A percentile compares a stretch with the other conserved stretches of the same genome.
Evolutionary conservation across 192 early-diverging fungal species (phyloP).

Genomic region (Backusella parvicylindrica): DNA sequence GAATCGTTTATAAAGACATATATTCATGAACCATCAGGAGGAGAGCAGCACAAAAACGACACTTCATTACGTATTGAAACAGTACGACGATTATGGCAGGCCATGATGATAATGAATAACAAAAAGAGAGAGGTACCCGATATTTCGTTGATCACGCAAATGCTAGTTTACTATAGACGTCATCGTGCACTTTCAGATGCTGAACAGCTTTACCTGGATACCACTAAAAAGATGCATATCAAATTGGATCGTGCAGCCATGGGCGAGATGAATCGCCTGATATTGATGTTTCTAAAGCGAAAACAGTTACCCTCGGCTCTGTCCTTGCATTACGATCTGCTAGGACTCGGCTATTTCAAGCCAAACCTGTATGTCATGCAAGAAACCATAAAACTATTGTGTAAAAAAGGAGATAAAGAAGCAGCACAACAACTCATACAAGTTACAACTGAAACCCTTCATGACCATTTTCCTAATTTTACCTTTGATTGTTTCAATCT

Average conservation of each 20-base stretch:
- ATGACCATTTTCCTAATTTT: neutral
- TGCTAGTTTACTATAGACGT: neutral
- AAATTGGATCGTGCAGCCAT: neutral
- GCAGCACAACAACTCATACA: neutral
- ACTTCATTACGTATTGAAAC: neutral
- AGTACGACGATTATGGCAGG: conserved; percentile 7
- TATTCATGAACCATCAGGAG: neutral
- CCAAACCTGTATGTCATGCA: neutral
- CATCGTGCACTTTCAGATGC: neutral
- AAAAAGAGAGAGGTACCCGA: neutral
- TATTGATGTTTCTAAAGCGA: neutral
- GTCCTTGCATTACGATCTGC: neutral
- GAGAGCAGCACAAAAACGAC: neutral
- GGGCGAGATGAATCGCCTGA: neutral
- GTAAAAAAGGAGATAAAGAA: neutral
- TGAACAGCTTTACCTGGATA: conserved; percentile 7
- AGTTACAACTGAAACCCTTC: neutral
- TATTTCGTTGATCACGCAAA: neutral
- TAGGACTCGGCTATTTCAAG: neutral
- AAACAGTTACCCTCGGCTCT: neutral
- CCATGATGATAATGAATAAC: neutral
- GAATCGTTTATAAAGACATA: neutral
- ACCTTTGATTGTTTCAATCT: neutral
- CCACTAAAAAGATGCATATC: neutral
- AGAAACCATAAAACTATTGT: neutral